Conservation (phyloP, 805 yeast species). For the Saccharomycopsis fermentans region DNA sequence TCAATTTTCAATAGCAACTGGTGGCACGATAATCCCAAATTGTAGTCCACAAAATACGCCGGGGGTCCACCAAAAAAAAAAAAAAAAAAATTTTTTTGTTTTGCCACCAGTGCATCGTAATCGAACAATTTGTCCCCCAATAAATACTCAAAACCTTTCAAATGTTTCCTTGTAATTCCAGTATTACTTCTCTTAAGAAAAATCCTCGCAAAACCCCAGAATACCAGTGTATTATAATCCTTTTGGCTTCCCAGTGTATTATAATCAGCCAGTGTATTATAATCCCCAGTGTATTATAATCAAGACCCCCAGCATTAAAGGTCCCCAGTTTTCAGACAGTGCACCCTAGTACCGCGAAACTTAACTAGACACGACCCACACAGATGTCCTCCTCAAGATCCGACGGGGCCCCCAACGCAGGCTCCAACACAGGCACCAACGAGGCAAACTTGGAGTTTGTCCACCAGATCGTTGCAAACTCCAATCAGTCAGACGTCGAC, state of each 20-base stretch:
- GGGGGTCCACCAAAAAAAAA: too few species aligned
- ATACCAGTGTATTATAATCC: not conserved
- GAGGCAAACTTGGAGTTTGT: not conserved
- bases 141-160: too few species aligned
- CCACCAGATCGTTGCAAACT: not conserved
- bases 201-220: too few species aligned
- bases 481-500: not conserved
- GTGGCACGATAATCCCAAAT: not conserved
- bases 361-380: too few species aligned
- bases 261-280: not conserved
- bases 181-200: not conserved
- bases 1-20: not conserved
- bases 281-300: not conserved
- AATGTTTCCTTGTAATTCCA: too few species aligned
- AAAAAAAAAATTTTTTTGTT: not conserved
- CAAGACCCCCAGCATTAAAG: too few species aligned
- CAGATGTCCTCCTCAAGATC: not conserved
- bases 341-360: too few species aligned
- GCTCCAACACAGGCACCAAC: not conserved
- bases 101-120: conserved; percentile 1
- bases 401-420: not conserved
- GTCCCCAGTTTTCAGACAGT: too few species aligned
- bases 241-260: not conserved
- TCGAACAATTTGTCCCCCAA: not conserved
- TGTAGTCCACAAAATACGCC: not conserved